A percentile compares a stretch with the other conserved stretches of the same genome.
Evolutionary conservation across 2,329 filamentous ascomycete species (phyloP).

Genomic region (Alternaria consortialis): DNA sequence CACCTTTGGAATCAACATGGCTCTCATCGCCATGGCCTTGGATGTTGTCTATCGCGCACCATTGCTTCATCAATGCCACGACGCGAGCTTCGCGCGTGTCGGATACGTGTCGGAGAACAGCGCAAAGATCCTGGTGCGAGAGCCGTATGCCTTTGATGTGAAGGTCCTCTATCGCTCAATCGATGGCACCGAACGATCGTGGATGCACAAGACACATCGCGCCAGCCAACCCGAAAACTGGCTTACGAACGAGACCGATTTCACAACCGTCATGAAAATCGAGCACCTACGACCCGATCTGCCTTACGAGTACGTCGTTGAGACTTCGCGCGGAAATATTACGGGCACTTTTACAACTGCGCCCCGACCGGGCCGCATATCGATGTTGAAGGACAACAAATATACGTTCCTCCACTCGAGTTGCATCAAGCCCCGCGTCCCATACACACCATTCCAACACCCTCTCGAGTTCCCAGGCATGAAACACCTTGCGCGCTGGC

Average conservation of each 20-base stretch:
- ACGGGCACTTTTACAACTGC: constrained; percentile 82
- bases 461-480: constrained; percentile 84
- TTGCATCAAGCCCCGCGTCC: constrained; percentile 90
- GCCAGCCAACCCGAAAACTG: constrained; percentile 51
- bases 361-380: constrained; percentile 72
- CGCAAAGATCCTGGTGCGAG: constrained; percentile 83
- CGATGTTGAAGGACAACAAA: constrained; percentile 67
- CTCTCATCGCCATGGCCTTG: constrained; percentile 72
- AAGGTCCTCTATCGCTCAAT: constrained; percentile 49
- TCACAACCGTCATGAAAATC: constrained; percentile 75
- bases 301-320: constrained; percentile 79
- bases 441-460: constrained; percentile 85
- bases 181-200: constrained; percentile 36
- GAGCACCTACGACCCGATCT: constrained; percentile 74
- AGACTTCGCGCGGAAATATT: constrained; percentile 76
- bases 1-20: constrained; percentile 76
- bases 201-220: constrained; percentile 43
- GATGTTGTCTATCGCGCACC: constrained; percentile 82
- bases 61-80: constrained; percentile 72
- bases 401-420: constrained; percentile 94
- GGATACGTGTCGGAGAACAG: constrained; percentile 85
- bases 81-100: constrained; percentile 84
- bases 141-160: constrained; percentile 78
- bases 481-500: constrained; percentile 74
- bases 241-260: constrained; percentile 82